These are phyloP conservation scores for Schizosaccharomyces osmophilus DNA, from an alignment of 805 yeast genomes.

Conservation along the genomic window DNA sequence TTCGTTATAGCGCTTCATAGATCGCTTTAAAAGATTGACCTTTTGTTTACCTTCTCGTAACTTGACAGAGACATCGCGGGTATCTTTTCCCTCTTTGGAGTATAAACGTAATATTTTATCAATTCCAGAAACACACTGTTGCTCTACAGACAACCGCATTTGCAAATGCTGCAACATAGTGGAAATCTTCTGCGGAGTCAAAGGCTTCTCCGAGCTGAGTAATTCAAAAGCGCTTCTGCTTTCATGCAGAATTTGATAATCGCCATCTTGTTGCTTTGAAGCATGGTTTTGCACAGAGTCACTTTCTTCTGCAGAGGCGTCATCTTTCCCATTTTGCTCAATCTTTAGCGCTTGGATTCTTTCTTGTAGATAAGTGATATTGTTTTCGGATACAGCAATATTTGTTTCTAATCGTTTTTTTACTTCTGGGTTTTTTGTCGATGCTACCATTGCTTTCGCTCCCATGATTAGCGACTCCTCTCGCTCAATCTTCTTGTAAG, in stretches of 20 bases:
- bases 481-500: conserved; percentile 62
- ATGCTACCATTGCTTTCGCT: conserved; percentile 54
- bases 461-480: conserved; percentile 75
- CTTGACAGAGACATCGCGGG: background rate
- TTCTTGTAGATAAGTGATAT: conserved; percentile 66
- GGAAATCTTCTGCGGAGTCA: background rate
- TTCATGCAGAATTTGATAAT: background rate
- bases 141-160: background rate
- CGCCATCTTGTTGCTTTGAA: no score
- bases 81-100: background rate
- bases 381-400: conserved; percentile 74
- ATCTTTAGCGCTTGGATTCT: conserved; percentile 38
- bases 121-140: background rate
- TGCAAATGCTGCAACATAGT: conserved; percentile 1
- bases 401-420: conserved; percentile 77
- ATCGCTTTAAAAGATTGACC: background rate
- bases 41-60: background rate
- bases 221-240: background rate
- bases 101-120: background rate
- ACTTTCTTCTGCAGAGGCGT: background rate
- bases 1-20: conserved; percentile 1
- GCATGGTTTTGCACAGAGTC: background rate
- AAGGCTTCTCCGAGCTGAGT: background rate
- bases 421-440: conserved; percentile 55
- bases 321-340: conserved; percentile 9